Evolutionary conservation across 768 basidiomycete species (phyloP), one percentile per base, ranked within the genome.

Genomic region (Chiua virens): DNA sequence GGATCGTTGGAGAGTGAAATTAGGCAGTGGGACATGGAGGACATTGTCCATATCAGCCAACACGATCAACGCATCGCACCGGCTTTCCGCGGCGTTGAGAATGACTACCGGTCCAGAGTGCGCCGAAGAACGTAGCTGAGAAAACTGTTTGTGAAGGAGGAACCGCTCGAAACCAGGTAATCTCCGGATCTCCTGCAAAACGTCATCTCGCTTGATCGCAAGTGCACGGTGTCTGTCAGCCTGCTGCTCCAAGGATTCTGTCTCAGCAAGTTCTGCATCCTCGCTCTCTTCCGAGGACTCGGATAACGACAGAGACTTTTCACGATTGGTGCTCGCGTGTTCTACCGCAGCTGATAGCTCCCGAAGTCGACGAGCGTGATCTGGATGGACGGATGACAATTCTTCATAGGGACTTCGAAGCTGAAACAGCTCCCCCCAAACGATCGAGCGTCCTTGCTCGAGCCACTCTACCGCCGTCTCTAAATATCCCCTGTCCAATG

Each of bases 61-160:
- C 9, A 56, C 5, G 15, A 55, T 48, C 46, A 56, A 39, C 8
- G 71, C 75, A 47, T 75, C 71, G 27, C 71, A 74, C n/a, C 71
- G 58, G 15, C 21, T 40, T 18, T 46, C 18, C 35, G 59, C 54
- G 36, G 64, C 55, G 35, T 72, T 73, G 37, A 74, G 55, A 13
- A 75, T 47, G 17, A 70, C 61, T 17, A 70, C 57, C 5, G 67
- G 66, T 15, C 68, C 68, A 18, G 49, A 50, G 17, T 48, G 48
- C 15, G 65, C 59, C 9, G 55, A 52, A 1, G 28, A 38, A 10
- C 57, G 53, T 6, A 65, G 44, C 22, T 54, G 45, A 28, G 32
- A 11, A n/a, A 54, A 45, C 3, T 54, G 18, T 17, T 32, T 45
- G 5, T 23, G 48, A 0, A 41, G 35, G 13, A 54, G 49, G 17